Conservation (phyloP, 139 green algal genomes). For the Edaphochlamys debaryana region DNA sequence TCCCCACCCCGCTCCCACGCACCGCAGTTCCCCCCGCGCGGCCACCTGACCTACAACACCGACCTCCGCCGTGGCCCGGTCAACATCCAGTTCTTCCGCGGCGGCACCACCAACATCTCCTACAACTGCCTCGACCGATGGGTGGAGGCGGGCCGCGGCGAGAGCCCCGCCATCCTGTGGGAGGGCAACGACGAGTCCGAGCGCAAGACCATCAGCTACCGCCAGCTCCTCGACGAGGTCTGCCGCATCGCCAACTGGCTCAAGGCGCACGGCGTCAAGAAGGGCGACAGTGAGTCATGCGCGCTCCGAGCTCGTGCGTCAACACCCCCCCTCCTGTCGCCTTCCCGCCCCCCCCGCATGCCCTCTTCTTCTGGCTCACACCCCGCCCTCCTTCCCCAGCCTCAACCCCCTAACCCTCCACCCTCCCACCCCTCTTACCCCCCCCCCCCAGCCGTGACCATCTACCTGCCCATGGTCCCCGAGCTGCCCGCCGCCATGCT, state of each 20-base stretch:
- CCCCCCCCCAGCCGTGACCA: conserved; percentile 73
- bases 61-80: conserved; percentile 82
- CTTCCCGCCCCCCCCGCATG: background rate
- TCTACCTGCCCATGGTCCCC: conserved; percentile 96
- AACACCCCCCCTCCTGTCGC: no score
- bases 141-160: conserved; percentile 64
- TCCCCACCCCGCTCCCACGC: no score
- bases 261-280: conserved; percentile 78
- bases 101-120: conserved; percentile 80
- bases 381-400: no score
- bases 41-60: conserved; percentile 73
- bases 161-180: conserved; percentile 78
- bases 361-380: no score
- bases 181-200: conserved; percentile 67
- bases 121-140: conserved; percentile 89
- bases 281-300: conserved; percentile 70
- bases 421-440: no score
- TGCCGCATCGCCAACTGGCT: conserved; percentile 69
- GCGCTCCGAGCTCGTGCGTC: no score
- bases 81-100: conserved; percentile 77
- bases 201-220: conserved; percentile 76
- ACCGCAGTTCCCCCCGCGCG: background rate
- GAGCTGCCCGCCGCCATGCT: conserved; percentile 77
- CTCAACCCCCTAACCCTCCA: background rate
- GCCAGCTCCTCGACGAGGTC: conserved; percentile 72